Percentiles rank a stretch among this genome's conserved stretches.
Evolutionary conservation across 768 basidiomycete species (phyloP).

Genomic region (Trametes punicea): DNA sequence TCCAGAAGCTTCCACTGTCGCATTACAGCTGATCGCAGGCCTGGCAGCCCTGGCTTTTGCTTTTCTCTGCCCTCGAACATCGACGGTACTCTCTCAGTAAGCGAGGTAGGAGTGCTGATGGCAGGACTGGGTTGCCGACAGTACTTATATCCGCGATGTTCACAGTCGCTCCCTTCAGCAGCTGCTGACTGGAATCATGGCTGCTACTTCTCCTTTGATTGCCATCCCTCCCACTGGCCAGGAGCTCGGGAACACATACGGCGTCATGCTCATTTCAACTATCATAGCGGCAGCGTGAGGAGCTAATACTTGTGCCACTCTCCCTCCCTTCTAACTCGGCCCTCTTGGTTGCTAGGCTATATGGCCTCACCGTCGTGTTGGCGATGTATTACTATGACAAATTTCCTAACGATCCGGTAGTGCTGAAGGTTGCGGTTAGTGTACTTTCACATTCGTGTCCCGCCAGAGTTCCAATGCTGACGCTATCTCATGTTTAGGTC

Average conservation of each 20-base stretch:
- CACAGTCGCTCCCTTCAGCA: not conserved
- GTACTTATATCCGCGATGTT: not conserved
- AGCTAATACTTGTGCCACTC: not conserved
- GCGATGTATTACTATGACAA: slow-evolving; percentile 4
- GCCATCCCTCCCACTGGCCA: not conserved
- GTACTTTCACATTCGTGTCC: too few relatives aligned
- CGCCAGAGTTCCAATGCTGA: not conserved
- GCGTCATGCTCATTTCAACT: slow-evolving; percentile 18
- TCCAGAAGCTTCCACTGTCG: not conserved
- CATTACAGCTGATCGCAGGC: too few relatives aligned
- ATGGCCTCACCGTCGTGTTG: slow-evolving; percentile 10
- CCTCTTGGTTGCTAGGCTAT: not conserved
- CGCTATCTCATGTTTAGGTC: not conserved
- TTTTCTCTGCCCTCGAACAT: too few relatives aligned
- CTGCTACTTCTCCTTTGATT: not conserved
- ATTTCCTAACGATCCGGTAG: slow-evolving; percentile 9
- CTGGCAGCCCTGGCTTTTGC: too few relatives aligned
- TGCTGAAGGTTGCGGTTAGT: slow-evolving; percentile 1
- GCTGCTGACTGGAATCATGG: not conserved
- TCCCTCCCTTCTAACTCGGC: too few relatives aligned
- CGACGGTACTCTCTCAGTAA: too few relatives aligned
- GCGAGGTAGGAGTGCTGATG: not conserved
- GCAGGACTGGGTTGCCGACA: not conserved
- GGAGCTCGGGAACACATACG: slow-evolving; percentile 12
- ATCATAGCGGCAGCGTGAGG: slow-evolving; percentile 16